Percentiles rank a stretch among this genome's conserved stretches.
phyloP scores from a whole-genome alignment of 345 rosid species.

The Hibiscus mutabilis region DNA sequence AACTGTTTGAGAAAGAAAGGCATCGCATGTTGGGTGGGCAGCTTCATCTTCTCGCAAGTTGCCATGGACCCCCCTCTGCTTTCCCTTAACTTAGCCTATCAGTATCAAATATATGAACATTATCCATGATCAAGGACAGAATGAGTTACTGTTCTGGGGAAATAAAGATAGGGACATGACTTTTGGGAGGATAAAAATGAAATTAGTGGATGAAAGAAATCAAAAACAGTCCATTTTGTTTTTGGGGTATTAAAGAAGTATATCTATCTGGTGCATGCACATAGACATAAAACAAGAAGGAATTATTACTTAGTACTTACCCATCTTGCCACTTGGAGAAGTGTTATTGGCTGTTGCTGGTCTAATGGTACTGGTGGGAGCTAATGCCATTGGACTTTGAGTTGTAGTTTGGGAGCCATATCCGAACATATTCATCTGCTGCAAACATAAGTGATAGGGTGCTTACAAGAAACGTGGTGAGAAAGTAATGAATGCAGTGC shows the following conservation, averaged over 20 bases:
- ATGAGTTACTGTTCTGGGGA: neutral
- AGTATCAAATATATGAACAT: neutral
- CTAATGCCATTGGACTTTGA: constrained; percentile 25
- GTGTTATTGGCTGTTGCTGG: constrained; percentile 25
- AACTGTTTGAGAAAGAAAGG: neutral
- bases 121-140: neutral
- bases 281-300: neutral
- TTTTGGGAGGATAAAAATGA: neutral
- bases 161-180: neutral
- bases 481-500: neutral
- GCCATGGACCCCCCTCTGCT: constrained; percentile 4
- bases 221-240: neutral
- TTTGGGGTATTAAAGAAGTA: neutral
- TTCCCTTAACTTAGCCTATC: constrained; percentile 16
- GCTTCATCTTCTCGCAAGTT: constrained; percentile 7
- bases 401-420: constrained; percentile 34
- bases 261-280: constrained; percentile 4
- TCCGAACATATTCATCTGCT: constrained; percentile 46
- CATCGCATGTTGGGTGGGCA: neutral
- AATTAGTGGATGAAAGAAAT: neutral
- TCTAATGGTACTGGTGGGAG: constrained; percentile 15
- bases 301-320: constrained; percentile 1
- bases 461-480: neutral
- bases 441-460: constrained; percentile 10
- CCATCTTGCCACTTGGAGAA: constrained; percentile 26